Percentiles rank a stretch among this genome's conserved stretches.
phyloP scores from a whole-genome alignment of 2,329 filamentous ascomycete species.

The Arthroderma uncinatum region DNA sequence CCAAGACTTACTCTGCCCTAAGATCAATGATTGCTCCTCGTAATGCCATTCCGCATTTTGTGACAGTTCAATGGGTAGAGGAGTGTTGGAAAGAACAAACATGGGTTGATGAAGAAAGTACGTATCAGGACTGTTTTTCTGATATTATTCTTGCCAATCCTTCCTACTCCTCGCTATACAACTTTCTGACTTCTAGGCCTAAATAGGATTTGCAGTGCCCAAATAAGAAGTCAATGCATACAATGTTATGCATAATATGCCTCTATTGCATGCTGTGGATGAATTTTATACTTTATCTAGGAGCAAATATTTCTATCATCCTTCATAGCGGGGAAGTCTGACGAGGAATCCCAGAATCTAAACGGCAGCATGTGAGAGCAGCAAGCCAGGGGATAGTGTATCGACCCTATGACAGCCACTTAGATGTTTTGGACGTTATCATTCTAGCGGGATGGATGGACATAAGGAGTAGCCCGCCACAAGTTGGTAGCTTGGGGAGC shows the following conservation, averaged over 20 bases:
- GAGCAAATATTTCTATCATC: too few species aligned
- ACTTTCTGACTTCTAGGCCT: neutral
- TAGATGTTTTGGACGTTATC: too few species aligned
- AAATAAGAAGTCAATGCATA: neutral
- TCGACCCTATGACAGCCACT: too few species aligned
- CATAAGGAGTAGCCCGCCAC: too few species aligned
- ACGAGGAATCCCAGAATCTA: too few species aligned
- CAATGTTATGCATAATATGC: neutral
- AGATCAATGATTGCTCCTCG: constrained; percentile 21
- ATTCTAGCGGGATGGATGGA: too few species aligned
- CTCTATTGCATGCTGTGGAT: too few species aligned
- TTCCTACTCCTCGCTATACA: neutral
- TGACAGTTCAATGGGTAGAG: constrained; percentile 61
- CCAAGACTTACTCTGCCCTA: constrained; percentile 35
- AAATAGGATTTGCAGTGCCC: neutral
- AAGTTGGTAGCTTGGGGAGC: too few species aligned
- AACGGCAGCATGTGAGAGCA: too few species aligned
- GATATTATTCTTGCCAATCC: neutral
- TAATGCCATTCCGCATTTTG: constrained; percentile 53
- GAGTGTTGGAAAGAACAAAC: constrained; percentile 72
- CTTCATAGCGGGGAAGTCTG: too few species aligned
- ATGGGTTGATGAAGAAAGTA: constrained; percentile 63
- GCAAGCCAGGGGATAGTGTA: too few species aligned
- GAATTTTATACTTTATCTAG: too few species aligned
- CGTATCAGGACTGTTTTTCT: constrained; percentile 9